These are phyloP conservation scores for Lodderomyces margitis DNA, from an alignment of 1,139 yeast genomes.

Conservation along the genomic window DNA sequence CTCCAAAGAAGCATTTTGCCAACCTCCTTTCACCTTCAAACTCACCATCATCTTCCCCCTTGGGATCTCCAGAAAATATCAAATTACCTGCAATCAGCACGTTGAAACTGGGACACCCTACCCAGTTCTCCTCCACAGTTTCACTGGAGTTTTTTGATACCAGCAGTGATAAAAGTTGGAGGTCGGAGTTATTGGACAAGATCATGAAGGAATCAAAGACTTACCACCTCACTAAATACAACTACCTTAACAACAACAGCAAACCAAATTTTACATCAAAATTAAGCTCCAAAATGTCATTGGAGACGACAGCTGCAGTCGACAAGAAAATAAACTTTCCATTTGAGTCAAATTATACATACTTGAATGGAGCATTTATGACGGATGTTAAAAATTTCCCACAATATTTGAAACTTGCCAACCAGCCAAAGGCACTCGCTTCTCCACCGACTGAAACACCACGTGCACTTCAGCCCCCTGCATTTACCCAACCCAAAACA, in stretches of 20 bases:
- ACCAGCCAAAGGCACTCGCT: conserved; percentile 5
- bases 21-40: conserved; percentile 32
- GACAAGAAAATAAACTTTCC: conserved; percentile 48
- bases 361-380: conserved; percentile 45
- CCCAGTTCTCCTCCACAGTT: conserved; percentile 39
- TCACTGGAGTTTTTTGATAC: conserved; percentile 49
- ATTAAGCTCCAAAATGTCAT: conserved; percentile 34
- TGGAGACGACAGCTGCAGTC: conserved; percentile 18
- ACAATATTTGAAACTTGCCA: conserved; percentile 49
- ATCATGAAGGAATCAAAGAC: conserved; percentile 33
- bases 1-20: conserved; percentile 28
- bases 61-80: conserved; percentile 16
- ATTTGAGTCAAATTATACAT: conserved; percentile 54
- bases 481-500: conserved; percentile 9
- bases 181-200: conserved; percentile 41
- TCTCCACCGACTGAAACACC: conserved; percentile 16
- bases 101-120: conserved; percentile 18
- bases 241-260: conserved; percentile 26
- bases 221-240: conserved; percentile 30
- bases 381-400: conserved; percentile 46
- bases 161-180: conserved; percentile 48
- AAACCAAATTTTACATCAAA: conserved; percentile 45
- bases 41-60: conserved; percentile 30
- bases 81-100: conserved; percentile 44
- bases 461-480: conserved; percentile 12